These are phyloP conservation scores for Alisma plantagoaquatica DNA, from an alignment of 106 monocot species.

Conservation along the genomic window DNA sequence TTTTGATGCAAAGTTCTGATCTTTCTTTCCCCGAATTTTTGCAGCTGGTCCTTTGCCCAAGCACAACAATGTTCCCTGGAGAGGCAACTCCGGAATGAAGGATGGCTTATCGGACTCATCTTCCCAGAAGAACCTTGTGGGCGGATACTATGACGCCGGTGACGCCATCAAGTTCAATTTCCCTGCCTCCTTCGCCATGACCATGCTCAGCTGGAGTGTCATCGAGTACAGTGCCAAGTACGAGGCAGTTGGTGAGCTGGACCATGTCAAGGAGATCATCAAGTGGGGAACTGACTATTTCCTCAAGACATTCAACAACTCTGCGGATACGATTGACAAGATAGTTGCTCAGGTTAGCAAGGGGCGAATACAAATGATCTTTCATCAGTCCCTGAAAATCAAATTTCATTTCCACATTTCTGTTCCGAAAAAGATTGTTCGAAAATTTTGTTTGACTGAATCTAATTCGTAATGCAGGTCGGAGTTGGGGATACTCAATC, in stretches of 20 bases:
- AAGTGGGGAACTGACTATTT: conserved; percentile 87
- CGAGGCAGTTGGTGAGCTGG: conserved; percentile 58
- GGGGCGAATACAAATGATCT: too few species aligned
- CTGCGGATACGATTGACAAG: conserved; percentile 60
- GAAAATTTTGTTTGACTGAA: too few species aligned
- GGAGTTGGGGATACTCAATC: conserved; percentile 37
- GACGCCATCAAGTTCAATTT: conserved; percentile 89
- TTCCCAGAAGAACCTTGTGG: conserved; percentile 44
- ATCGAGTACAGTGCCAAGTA: conserved; percentile 86
- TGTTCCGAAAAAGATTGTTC: too few species aligned
- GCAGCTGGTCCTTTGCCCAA: conserved; percentile 51
- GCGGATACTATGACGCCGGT: conserved; percentile 79
- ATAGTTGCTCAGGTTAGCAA: conserved; percentile 52
- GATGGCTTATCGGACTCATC: conserved; percentile 57
- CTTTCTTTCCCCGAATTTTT: background rate
- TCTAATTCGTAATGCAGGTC: too few species aligned
- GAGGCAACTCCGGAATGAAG: conserved; percentile 86
- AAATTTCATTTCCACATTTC: too few species aligned
- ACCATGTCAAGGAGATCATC: conserved; percentile 66
- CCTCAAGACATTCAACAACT: conserved; percentile 76
- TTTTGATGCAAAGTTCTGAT: too few species aligned
- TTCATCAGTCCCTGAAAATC: too few species aligned
- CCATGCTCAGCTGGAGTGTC: conserved; percentile 90
- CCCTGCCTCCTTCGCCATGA: conserved; percentile 70
- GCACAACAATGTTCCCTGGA: conserved; percentile 73